Conservation (phyloP, 306 rosid species). For the Mimosa bimucronata region DNA sequence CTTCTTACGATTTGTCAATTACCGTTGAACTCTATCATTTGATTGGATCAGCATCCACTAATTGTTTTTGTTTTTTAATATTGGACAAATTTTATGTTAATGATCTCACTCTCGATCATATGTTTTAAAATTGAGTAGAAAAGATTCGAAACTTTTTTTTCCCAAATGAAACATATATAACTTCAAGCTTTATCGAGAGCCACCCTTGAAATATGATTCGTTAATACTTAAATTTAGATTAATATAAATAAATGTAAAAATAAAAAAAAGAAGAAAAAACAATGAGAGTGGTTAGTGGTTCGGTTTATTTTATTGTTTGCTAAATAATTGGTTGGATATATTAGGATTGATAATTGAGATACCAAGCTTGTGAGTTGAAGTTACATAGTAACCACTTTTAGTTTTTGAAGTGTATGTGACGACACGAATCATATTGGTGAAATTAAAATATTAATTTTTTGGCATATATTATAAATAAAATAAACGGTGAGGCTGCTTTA, state of each 20-base stretch:
- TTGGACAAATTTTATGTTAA: not conserved
- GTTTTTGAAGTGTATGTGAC: not conserved
- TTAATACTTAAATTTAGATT: not conserved
- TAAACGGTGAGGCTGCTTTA: conserved; percentile 10
- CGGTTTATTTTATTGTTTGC: not conserved
- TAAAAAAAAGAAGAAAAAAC: too few relatives aligned
- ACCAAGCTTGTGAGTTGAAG: conserved; percentile 41
- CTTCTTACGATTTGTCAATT: not conserved
- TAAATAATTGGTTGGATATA: not conserved
- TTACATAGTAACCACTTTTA: conserved; percentile 34
- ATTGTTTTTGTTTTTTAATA: not conserved
- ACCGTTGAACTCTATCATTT: not conserved
- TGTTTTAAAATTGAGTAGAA: not conserved
- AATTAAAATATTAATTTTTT: conserved; percentile 16
- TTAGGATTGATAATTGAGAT: conserved; percentile 22
- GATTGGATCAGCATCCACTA: not conserved
- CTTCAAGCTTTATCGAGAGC: not conserved
- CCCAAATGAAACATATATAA: not conserved
- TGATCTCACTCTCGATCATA: not conserved
- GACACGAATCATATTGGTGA: conserved; percentile 24
- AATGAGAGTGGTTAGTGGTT: not conserved
- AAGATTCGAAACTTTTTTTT: not conserved
- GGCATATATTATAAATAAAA: not conserved
- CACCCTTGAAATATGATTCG: not conserved
- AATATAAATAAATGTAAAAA: not conserved